These are phyloP conservation scores for Paecilomyces fulvus DNA, from an alignment of 2,329 filamentous ascomycete genomes.

Conservation along the genomic window DNA sequence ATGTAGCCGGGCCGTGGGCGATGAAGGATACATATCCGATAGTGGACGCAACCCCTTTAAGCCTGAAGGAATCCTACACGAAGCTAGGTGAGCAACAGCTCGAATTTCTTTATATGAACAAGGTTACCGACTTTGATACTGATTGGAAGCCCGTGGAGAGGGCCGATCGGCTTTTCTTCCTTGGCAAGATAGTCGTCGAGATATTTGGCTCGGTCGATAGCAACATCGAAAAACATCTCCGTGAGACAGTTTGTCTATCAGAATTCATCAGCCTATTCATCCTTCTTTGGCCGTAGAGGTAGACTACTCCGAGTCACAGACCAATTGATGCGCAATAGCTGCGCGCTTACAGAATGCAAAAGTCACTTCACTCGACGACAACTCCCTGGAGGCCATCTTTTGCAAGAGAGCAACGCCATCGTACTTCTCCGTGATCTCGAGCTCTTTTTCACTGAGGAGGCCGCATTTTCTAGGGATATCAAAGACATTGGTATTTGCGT, in stretches of 20 bases:
- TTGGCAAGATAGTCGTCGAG: constrained; percentile 26
- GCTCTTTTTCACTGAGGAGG: not conserved
- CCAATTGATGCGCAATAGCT: constrained; percentile 17
- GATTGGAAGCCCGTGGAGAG: constrained; percentile 33
- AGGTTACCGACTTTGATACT: constrained; percentile 25
- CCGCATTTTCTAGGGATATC: not conserved
- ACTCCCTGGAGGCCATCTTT: not conserved
- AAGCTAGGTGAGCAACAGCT: not conserved
- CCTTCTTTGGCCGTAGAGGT: no score
- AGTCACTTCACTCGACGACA: not conserved
- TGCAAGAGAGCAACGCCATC: not conserved
- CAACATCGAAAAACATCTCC: constrained; percentile 29
- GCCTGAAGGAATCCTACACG: not conserved
- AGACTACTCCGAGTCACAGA: not conserved
- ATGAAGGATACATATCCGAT: not conserved
- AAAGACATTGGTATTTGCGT: not conserved
- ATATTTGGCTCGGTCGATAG: constrained; percentile 25
- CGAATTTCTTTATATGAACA: constrained; percentile 4
- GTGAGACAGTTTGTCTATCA: constrained; percentile 28
- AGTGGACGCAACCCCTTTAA: not conserved
- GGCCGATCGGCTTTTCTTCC: constrained; percentile 23
- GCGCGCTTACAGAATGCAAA: constrained; percentile 9
- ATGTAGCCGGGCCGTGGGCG: constrained; percentile 5
- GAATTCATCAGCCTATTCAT: not conserved
- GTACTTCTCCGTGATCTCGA: not conserved